Conservation (phyloP, 148 eudicot genomes). For the Fagopyrum tataricum region DNA sequence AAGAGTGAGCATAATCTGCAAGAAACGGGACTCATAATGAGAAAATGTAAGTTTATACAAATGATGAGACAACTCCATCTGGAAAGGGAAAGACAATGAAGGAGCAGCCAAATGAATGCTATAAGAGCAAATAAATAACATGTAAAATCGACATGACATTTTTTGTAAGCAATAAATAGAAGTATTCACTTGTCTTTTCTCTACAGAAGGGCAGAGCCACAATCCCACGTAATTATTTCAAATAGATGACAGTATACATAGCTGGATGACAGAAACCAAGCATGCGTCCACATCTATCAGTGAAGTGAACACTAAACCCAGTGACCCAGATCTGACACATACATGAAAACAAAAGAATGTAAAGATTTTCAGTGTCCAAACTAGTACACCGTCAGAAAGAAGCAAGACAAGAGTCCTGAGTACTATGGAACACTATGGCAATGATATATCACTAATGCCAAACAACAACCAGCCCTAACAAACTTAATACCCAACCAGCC, state of each 20-base stretch:
- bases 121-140: neutral
- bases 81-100: neutral
- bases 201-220: neutral
- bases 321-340: neutral
- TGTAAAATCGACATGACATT: neutral
- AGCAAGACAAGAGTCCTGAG: neutral
- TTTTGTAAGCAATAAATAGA: neutral
- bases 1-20: conserved; percentile 70
- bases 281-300: neutral
- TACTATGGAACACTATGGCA: too few species aligned
- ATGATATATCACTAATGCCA: neutral
- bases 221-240: neutral
- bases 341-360: neutral
- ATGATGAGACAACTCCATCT: conserved; percentile 9
- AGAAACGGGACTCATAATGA: neutral
- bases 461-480: neutral
- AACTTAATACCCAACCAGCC: neutral
- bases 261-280: neutral
- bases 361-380: neutral
- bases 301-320: neutral
- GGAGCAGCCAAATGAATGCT: neutral
- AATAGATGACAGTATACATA: neutral
- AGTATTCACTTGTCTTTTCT: neutral
- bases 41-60: neutral
- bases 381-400: neutral